These are phyloP conservation scores for Alectoria sarmentosa DNA, from an alignment of 495 filamentous ascomycete species.

Conservation along the genomic window DNA sequence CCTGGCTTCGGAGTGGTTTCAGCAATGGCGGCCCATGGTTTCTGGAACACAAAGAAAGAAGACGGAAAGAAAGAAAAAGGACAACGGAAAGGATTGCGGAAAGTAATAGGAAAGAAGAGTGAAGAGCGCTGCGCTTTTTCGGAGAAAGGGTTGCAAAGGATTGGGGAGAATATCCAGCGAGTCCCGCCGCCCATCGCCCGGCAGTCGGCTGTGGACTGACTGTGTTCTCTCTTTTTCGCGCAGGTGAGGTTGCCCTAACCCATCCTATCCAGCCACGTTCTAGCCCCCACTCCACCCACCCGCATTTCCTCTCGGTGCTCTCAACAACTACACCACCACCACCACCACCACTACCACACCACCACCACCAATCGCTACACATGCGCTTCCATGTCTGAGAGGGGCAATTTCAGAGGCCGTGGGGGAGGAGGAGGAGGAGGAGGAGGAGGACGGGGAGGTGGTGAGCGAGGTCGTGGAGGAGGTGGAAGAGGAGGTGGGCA, in stretches of 20 bases:
- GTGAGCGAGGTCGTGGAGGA: constrained; percentile 41
- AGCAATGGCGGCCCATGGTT: background rate
- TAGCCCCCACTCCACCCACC: constrained; percentile 6
- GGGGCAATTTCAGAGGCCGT: constrained; percentile 56
- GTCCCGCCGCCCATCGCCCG: constrained; percentile 3
- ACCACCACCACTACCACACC: background rate
- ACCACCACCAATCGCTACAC: constrained; percentile 16
- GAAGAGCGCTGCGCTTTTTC: constrained; percentile 18
- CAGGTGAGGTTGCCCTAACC: constrained; percentile 4
- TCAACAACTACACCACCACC: background rate
- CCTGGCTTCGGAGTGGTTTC: constrained; percentile 7
- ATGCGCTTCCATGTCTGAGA: constrained; percentile 54
- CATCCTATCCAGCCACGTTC: background rate
- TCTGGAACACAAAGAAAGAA: constrained; percentile 5
- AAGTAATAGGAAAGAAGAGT: constrained; percentile 15
- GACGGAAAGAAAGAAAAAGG: background rate
- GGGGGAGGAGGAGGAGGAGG: constrained; percentile 42
- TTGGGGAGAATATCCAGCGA: constrained; percentile 9
- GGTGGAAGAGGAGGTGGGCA: constrained; percentile 39
- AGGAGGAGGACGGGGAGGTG: constrained; percentile 34
- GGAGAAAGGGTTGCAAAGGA: background rate
- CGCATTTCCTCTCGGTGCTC: background rate
- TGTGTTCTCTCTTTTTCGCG: too few relatives aligned
- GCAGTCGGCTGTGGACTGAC: constrained; percentile 3
- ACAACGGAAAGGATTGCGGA: constrained; percentile 7